Evolutionary conservation across 202 grass and related monocot species (phyloP), one percentile per base, ranked within the genome.

Genomic region (Schoenoplectus tabernaemontani): DNA sequence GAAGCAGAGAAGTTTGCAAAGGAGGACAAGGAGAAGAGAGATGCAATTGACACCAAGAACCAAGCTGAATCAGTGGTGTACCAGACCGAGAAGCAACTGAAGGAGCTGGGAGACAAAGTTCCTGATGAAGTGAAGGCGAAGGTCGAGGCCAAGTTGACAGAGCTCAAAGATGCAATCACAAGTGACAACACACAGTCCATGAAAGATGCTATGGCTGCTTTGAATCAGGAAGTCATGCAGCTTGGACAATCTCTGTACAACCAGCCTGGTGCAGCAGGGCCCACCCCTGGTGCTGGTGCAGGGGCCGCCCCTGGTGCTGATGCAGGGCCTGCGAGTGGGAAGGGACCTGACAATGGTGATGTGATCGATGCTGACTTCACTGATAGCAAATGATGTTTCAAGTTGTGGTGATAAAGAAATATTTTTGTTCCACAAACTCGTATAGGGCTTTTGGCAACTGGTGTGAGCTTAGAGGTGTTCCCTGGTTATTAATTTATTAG

Each of bases 171-270:
- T 1, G 74, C 85, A n/a, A 88, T 92, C 72, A 54, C 91, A 24
- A 81, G 82, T 78, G 94, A 90, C 56, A 93, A 91, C 34, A 91
- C 89, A 36, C 89, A 93, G 62, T 78, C 56, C 36, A 97, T 97
- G 77, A 97, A 93, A 66, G 87, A 90, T 26, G 82, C 94, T 69
- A 97, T 93, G 84, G 87, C 91, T 32, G 87, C 86, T 44, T 83
- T 97, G 71, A 93, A 97, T 68, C 89, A 97, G 77, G 94, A 97
- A 83, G 94, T 93, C 4, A 90, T 93, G 94, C 94, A 97, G 86
- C 88, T 97, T 0, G 89, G 94, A 0, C 94, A 93, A 73, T 85
- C 89, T 1, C 87, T 97, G 62, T 92, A 93, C 78, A 97, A 91
- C 86, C 91, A 93, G 58, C 84, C 89, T 77, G 86, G 85, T 50